These are phyloP conservation scores for Fusarium palustre DNA, from an alignment of 2,329 filamentous ascomycete genomes.

Conservation along the genomic window DNA sequence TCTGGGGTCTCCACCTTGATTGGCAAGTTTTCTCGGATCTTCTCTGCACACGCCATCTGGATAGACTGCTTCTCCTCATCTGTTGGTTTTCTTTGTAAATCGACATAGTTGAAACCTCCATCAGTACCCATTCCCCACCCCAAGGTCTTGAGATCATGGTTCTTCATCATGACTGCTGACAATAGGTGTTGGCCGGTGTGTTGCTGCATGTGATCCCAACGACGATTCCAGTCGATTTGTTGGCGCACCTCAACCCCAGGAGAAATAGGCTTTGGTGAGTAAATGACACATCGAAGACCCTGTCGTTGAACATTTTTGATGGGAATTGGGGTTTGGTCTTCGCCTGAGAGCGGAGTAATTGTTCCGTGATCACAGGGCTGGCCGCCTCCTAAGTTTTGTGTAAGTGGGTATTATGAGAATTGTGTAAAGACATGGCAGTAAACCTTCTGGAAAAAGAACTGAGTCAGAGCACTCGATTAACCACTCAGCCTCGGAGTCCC, in stretches of 20 bases:
- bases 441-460: conserved; percentile 50
- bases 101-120: conserved; percentile 49
- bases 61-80: conserved; percentile 43
- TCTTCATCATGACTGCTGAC: conserved; percentile 48
- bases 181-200: conserved; percentile 51
- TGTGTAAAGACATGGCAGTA: background rate
- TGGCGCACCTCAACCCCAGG: conserved; percentile 43
- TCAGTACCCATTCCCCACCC: conserved; percentile 50
- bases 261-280: conserved; percentile 34
- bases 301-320: conserved; percentile 46
- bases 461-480: conserved; percentile 50
- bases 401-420: accelerated
- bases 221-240: conserved; percentile 46
- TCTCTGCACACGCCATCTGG: conserved; percentile 44
- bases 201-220: conserved; percentile 53
- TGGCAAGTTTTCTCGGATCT: conserved; percentile 41
- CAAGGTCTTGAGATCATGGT: conserved; percentile 42
- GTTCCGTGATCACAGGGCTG: conserved; percentile 50
- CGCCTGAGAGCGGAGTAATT: conserved; percentile 22
- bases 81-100: conserved; percentile 46
- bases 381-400: conserved; percentile 42
- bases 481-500: conserved; percentile 42
- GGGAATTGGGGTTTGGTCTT: conserved; percentile 27
- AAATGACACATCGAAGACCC: conserved; percentile 45
- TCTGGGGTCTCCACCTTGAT: conserved; percentile 46